Evolutionary conservation across 2,329 filamentous ascomycete genomes (phyloP).

Genomic region (Penicillium hesseltinei): DNA sequence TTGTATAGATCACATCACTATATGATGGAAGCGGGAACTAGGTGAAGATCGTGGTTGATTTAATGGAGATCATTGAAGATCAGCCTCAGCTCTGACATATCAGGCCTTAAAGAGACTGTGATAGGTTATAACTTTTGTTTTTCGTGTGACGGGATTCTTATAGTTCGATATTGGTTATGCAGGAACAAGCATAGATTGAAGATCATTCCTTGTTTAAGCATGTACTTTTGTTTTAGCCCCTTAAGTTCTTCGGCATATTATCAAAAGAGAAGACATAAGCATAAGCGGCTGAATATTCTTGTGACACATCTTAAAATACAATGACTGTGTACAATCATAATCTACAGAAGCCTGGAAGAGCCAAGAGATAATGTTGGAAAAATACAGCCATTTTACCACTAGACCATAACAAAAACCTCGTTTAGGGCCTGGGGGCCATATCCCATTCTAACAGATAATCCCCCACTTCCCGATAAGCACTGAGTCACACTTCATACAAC

Average conservation of each 20-base stretch:
- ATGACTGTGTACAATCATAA: too few relatives aligned
- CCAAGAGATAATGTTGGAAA: not conserved
- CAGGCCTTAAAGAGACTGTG: not conserved
- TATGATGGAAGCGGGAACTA: not conserved
- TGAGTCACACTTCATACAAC: not conserved
- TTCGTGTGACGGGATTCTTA: not conserved
- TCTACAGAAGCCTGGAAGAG: not conserved
- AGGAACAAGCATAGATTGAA: not conserved
- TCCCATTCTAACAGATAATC: too few relatives aligned
- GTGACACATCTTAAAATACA: too few relatives aligned
- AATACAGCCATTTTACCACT: too few relatives aligned
- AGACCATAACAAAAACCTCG: too few relatives aligned
- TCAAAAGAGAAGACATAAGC: too few relatives aligned
- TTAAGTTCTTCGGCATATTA: not conserved
- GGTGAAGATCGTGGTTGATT: not conserved
- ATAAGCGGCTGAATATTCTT: too few relatives aligned
- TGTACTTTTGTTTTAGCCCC: not conserved
- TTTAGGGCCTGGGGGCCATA: too few relatives aligned
- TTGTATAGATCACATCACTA: not conserved
- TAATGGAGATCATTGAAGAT: not conserved
- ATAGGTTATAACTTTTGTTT: not conserved
- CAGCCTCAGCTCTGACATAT: not conserved
- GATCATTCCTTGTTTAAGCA: not conserved
- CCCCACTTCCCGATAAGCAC: not conserved
- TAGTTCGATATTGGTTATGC: not conserved